Evolutionary conservation across 2,329 filamentous ascomycete genomes (phyloP).

Genomic region (Blumeriella jaapii): DNA sequence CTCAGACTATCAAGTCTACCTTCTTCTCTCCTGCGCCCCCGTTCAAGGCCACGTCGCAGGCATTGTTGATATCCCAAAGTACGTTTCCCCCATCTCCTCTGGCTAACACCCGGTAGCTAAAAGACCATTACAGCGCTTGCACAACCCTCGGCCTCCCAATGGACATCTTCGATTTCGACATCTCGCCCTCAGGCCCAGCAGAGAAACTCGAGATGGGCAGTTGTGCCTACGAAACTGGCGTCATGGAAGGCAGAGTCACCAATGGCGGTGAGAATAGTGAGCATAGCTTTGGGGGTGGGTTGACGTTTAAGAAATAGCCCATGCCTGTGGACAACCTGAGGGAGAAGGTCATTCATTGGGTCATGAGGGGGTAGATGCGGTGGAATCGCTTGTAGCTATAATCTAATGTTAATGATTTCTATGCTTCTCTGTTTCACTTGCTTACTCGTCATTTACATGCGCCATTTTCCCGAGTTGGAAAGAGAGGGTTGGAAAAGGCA

Average conservation of each 20-base stretch:
- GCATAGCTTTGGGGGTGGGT: constrained; percentile 38
- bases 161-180: constrained; percentile 94
- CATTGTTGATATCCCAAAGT: constrained; percentile 80
- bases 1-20: constrained; percentile 67
- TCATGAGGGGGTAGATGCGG: not conserved
- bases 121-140: constrained; percentile 41
- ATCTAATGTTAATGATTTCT: not conserved
- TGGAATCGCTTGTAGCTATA: not conserved
- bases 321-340: constrained; percentile 8
- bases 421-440: too few relatives aligned
- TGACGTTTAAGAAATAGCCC: constrained; percentile 34
- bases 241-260: constrained; percentile 33
- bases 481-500: too few relatives aligned
- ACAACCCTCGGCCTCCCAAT: constrained; percentile 81
- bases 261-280: constrained; percentile 36
- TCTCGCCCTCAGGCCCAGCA: constrained; percentile 50
- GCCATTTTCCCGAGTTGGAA: too few relatives aligned
- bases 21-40: constrained; percentile 75
- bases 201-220: constrained; percentile 55
- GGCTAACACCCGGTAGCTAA: constrained; percentile 2
- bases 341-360: constrained; percentile 7
- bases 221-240: constrained; percentile 52
- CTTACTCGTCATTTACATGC: too few relatives aligned
- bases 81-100: not conserved
- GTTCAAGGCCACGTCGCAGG: constrained; percentile 82